Conservation (phyloP, 352 stramenopile species). For the Pythium aristosporum region DNA sequence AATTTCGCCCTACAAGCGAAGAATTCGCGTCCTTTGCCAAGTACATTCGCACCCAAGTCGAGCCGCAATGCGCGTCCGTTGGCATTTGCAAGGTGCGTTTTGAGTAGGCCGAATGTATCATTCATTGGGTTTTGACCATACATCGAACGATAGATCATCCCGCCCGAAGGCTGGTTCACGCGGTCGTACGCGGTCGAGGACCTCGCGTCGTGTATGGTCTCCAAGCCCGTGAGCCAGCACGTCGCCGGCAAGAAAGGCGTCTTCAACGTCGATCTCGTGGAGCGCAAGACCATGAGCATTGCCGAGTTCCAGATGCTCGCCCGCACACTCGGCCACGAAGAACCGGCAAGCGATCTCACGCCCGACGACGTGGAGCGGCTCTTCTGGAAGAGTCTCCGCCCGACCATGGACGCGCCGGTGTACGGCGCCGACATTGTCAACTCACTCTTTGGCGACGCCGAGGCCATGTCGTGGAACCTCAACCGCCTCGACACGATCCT, state of each 20-base stretch:
- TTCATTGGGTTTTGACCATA: not conserved
- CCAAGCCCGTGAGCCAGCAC: constrained; percentile 76
- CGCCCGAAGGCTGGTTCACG: constrained; percentile 73
- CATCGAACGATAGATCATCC: constrained; percentile 44
- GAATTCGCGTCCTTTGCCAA: constrained; percentile 86
- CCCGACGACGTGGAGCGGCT: constrained; percentile 62
- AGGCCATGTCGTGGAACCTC: constrained; percentile 83
- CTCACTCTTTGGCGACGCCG: constrained; percentile 79
- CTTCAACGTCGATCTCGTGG: constrained; percentile 90
- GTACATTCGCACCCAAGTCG: constrained; percentile 84
- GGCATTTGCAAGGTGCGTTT: constrained; percentile 88
- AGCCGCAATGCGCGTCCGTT: constrained; percentile 69
- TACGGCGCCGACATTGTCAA: constrained; percentile 91
- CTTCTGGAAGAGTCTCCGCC: constrained; percentile 88
- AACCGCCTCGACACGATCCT: constrained; percentile 89
- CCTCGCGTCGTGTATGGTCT: constrained; percentile 47
- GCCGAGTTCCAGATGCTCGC: constrained; percentile 61
- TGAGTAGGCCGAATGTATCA: no score
- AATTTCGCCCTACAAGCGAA: constrained; percentile 78
- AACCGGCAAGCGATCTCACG: constrained; percentile 30
- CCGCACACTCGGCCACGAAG: constrained; percentile 22
- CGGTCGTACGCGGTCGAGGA: constrained; percentile 60
- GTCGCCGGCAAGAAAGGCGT: constrained; percentile 88
- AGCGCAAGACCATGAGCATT: constrained; percentile 71
- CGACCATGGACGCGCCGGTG: constrained; percentile 84